Evolutionary conservation across 2,329 filamentous ascomycete genomes (phyloP).

Genomic region (Fusarium sp.): DNA sequence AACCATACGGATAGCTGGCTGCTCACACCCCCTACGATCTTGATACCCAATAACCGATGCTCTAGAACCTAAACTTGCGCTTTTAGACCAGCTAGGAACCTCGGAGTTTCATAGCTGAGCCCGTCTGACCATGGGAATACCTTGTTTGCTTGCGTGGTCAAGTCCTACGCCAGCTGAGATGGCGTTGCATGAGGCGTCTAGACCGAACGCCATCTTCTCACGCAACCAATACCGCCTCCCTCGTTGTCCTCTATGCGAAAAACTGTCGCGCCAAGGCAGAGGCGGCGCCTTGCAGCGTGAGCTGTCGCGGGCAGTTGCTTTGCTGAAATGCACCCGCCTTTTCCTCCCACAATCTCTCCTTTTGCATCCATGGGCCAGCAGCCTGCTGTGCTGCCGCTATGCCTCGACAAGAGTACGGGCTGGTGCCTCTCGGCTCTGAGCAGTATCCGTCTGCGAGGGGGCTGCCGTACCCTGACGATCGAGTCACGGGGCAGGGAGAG

Average conservation of each 20-base stretch:
- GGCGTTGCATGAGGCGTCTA: background rate
- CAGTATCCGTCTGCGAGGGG: background rate
- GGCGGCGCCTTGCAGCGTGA: background rate
- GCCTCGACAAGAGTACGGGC: slow-evolving; percentile 1
- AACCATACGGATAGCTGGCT: background rate
- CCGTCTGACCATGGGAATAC: background rate
- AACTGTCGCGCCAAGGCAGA: background rate
- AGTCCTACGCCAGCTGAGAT: background rate
- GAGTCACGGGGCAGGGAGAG: background rate
- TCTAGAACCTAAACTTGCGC: background rate
- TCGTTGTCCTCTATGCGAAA: background rate
- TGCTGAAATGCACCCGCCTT: background rate
- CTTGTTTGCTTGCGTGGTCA: background rate
- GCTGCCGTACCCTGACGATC: background rate
- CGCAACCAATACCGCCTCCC: background rate
- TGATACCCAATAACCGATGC: background rate
- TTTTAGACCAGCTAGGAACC: background rate
- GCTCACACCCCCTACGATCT: background rate
- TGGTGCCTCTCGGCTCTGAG: background rate
- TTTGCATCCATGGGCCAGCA: background rate
- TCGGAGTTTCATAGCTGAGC: background rate
- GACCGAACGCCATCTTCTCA: background rate
- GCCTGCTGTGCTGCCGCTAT: background rate
- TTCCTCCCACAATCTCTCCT: background rate
- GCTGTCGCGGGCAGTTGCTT: background rate